phyloP scores from a whole-genome alignment of 257 asterid species.

The Solanum virginianum region DNA sequence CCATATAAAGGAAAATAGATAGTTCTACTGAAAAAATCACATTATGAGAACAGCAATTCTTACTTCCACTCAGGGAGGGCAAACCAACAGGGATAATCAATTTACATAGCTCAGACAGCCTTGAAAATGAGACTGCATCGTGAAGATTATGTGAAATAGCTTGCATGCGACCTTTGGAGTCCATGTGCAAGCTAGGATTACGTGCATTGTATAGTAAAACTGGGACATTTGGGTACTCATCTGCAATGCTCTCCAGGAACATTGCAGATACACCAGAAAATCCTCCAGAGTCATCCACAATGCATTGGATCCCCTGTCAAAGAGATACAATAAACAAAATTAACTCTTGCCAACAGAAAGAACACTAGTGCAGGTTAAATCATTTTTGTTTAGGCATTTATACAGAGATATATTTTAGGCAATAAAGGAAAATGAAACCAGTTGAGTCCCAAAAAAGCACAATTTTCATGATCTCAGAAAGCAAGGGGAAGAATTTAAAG shows the following conservation, averaged over 20 bases:
- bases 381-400: background rate
- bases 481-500: background rate
- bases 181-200: slow-evolving; percentile 28
- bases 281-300: slow-evolving; percentile 79
- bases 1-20: background rate
- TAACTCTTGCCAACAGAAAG: background rate
- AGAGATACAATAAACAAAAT: background rate
- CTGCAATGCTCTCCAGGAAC: slow-evolving; percentile 75
- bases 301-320: slow-evolving; percentile 75
- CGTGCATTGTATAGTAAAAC: slow-evolving; percentile 63
- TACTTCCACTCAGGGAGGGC: slow-evolving; percentile 63
- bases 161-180: slow-evolving; percentile 37
- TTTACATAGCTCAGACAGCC: slow-evolving; percentile 59
- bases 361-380: background rate
- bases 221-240: slow-evolving; percentile 79
- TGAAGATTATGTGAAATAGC: slow-evolving; percentile 48
- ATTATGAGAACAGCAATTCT: slow-evolving; percentile 14
- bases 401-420: background rate
- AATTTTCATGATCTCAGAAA: background rate
- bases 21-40: background rate
- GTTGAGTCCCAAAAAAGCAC: background rate
- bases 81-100: slow-evolving; percentile 78
- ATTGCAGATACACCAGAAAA: slow-evolving; percentile 84
- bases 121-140: slow-evolving; percentile 79
- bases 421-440: background rate